phyloP scores from a whole-genome alignment of 2,329 filamentous ascomycete species.

The Cadophora gregata region DNA sequence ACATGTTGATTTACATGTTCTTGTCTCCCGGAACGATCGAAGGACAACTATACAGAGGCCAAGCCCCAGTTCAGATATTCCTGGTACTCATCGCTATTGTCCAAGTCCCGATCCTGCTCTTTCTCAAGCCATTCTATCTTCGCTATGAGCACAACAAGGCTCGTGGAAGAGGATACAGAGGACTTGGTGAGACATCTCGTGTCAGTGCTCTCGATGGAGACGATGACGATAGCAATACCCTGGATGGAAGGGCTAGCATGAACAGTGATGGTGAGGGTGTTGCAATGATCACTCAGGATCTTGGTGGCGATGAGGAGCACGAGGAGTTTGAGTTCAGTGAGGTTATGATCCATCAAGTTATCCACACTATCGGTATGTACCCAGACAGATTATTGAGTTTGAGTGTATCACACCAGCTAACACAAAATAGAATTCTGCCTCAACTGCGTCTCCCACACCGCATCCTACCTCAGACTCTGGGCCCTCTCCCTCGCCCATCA shows the following conservation, averaged over 20 bases:
- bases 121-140: slow-evolving; percentile 95
- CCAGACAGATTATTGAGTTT: too few relatives aligned
- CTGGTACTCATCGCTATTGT: slow-evolving; percentile 81
- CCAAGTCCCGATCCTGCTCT: slow-evolving; percentile 89
- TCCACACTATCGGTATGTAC: slow-evolving; percentile 91
- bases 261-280: slow-evolving; percentile 81
- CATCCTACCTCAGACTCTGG: slow-evolving; percentile 98
- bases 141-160: slow-evolving; percentile 92
- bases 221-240: slow-evolving; percentile 68
- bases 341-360: slow-evolving; percentile 98
- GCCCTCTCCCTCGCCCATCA: slow-evolving; percentile 96
- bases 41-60: slow-evolving; percentile 77
- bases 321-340: slow-evolving; percentile 98
- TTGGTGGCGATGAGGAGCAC: slow-evolving; percentile 85
- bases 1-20: slow-evolving; percentile 99
- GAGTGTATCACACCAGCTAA: slow-evolving; percentile 44
- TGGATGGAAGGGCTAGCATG: slow-evolving; percentile 69
- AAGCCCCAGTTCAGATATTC: slow-evolving; percentile 75
- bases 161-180: slow-evolving; percentile 87
- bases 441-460: slow-evolving; percentile 98
- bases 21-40: slow-evolving; percentile 79
- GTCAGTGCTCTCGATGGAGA: slow-evolving; percentile 92
- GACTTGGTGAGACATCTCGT: slow-evolving; percentile 85
- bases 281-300: slow-evolving; percentile 87
- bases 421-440: slow-evolving; percentile 83